These are phyloP conservation scores for Tylopilus plumbeoviolaceoides DNA, from an alignment of 768 basidiomycete species.

Conservation along the genomic window DNA sequence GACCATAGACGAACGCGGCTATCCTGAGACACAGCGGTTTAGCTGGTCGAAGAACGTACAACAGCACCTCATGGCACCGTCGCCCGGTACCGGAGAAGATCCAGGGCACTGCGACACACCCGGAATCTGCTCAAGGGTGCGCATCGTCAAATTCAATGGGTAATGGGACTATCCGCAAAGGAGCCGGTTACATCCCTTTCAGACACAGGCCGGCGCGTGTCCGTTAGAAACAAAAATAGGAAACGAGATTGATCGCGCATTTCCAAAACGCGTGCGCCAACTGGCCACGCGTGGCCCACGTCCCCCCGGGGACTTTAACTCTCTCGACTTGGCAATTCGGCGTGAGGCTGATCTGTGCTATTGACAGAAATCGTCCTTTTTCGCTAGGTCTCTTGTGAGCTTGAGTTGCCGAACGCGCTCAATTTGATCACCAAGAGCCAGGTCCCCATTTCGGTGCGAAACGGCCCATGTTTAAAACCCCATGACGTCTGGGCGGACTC, in stretches of 20 bases:
- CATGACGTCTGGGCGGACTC: not conserved
- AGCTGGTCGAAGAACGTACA: not conserved
- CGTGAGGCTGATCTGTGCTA: not conserved
- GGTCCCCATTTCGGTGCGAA: not conserved
- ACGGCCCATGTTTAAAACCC: conserved; percentile 8
- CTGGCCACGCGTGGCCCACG: too few relatives aligned
- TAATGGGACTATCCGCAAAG: not conserved
- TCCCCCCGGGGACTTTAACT: too few relatives aligned
- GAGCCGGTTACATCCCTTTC: not conserved
- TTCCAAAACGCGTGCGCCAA: not conserved
- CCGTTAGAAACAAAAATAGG: not conserved
- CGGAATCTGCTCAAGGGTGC: not conserved
- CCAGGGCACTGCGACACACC: not conserved
- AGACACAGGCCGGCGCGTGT: not conserved
- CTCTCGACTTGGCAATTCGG: not conserved
- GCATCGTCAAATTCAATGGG: not conserved
- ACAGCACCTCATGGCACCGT: not conserved
- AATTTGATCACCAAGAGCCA: not conserved
- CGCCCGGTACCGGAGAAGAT: not conserved
- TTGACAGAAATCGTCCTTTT: not conserved
- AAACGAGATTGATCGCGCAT: not conserved
- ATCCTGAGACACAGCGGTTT: not conserved
- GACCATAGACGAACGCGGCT: not conserved
- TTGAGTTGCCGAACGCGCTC: not conserved
- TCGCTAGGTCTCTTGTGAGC: too few relatives aligned